Evolutionary conservation across 1,284 basidiomycete genomes (phyloP), one percentile per base, ranked within the genome.

Genomic region (Sparassis latifolia): DNA sequence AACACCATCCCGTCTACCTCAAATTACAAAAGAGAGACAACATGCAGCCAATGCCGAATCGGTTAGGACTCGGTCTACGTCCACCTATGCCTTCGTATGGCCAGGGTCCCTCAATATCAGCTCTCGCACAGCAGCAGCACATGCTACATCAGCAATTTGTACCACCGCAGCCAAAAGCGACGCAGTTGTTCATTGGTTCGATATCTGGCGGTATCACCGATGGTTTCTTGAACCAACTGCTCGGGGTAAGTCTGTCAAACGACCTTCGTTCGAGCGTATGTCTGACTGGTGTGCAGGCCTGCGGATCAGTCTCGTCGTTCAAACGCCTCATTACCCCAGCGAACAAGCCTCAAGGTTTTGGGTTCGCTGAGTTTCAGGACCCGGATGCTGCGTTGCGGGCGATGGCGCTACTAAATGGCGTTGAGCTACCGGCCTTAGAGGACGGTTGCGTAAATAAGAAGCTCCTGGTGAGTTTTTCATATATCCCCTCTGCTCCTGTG

Each of bases 121-220:
- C 87, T 73, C 82, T 90, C 66, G 86, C 88, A 75, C 82, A 86
- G 74, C 85, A 88, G 75, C 83, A 86, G 58, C 85, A 89, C 69
- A 71, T 74, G 68, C 65, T 68, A 49, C 68, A 75, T 64, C 80
- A 79, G 64, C 76, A 79, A 31, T 86, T 80, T 62, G 71, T 77
- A 39, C 78, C 79, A 3, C 80, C 80, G 5, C 79, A 78, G 63
- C 70, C 73, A 12, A 84, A 80, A 57, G 69, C 75, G 48, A 77
- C 79, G 1, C 86, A 84, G 0, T 75, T 96, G 10, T 98, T 97
- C 61, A 86, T 97, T 27, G 94, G 94, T n/a, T 90, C 90, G 56
- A 98, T 97, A 66, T 91, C 93, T 1, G 89, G 91, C 29, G 95
- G 94, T 3, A 91, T 97, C 55, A 85, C 84, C 0, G 92, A 97